Conservation (phyloP, 176 grass and related monocot species). For the Ensete ventricosum region DNA sequence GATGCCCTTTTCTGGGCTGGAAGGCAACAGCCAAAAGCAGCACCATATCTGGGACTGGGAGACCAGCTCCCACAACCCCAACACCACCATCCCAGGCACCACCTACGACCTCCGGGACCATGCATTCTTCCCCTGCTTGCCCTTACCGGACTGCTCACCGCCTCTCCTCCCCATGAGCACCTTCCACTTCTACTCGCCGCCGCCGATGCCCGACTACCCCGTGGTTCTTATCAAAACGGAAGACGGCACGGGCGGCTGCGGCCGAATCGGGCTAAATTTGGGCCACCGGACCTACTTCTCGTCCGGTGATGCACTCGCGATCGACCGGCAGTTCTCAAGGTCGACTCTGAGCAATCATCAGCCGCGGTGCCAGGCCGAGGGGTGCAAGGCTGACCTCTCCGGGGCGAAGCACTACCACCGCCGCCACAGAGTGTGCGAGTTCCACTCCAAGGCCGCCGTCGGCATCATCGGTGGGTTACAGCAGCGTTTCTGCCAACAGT, state of each 20-base stretch:
- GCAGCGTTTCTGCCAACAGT: conserved; percentile 97
- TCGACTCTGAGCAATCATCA: conserved; percentile 31
- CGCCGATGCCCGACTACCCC: conserved; percentile 26
- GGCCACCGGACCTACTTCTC: conserved; percentile 90
- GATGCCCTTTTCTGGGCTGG: not conserved
- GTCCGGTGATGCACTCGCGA: conserved; percentile 45
- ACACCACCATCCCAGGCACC: not conserved
- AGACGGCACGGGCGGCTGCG: not conserved
- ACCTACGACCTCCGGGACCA: not conserved
- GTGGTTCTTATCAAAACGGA: conserved; percentile 61
- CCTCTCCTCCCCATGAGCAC: not conserved
- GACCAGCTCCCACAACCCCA: conserved; percentile 6
- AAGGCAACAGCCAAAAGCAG: not conserved
- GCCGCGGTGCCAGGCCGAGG: conserved; percentile 81
- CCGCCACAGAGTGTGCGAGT: conserved; percentile 96
- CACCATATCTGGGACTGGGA: conserved; percentile 12
- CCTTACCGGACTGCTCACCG: not conserved
- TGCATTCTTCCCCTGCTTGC: not conserved
- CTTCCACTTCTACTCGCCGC: not conserved
- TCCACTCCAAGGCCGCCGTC: conserved; percentile 86
- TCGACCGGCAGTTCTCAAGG: conserved; percentile 34
- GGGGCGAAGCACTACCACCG: conserved; percentile 94
- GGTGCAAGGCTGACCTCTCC: conserved; percentile 77
- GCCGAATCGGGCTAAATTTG: conserved; percentile 67
- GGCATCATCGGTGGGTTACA: conserved; percentile 55